phyloP scores from a whole-genome alignment of 371 early-diverging fungal species.

The Rhizomucor miehei region DNA sequence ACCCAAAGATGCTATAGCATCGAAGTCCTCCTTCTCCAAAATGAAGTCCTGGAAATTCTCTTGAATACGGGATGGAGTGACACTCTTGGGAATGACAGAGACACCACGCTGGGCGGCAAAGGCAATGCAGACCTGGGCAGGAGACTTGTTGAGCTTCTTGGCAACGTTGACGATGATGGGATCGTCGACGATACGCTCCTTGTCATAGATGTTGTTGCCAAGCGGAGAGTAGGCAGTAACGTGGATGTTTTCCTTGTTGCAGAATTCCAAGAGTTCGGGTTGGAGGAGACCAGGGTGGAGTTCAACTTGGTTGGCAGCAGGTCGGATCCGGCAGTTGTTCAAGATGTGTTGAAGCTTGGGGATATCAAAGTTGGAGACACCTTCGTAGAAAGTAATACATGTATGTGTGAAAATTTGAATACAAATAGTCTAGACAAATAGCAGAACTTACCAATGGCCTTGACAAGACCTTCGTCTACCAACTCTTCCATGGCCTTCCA shows the following conservation, averaged over 20 bases:
- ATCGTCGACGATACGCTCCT: constrained; percentile 59
- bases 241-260: constrained; percentile 27
- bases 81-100: constrained; percentile 58
- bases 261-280: constrained; percentile 34
- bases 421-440: too few species aligned
- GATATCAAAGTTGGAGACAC: constrained; percentile 68
- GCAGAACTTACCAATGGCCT: constrained; percentile 55
- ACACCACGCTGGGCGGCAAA: constrained; percentile 72
- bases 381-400: too few species aligned
- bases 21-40: constrained; percentile 49
- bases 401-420: too few species aligned
- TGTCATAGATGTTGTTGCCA: constrained; percentile 69
- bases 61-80: constrained; percentile 45
- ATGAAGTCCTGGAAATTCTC: constrained; percentile 58
- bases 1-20: constrained; percentile 32
- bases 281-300: constrained; percentile 58
- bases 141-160: constrained; percentile 58
- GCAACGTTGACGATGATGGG: constrained; percentile 63
- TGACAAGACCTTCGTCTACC: constrained; percentile 48
- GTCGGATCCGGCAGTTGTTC: constrained; percentile 54
- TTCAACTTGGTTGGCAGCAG: constrained; percentile 66
- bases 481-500: constrained; percentile 80
- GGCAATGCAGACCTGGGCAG: constrained; percentile 78
- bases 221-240: constrained; percentile 43
- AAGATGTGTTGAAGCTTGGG: constrained; percentile 51